Conservation (phyloP, 192 early-diverging fungal genomes). For the Chytriomyces sp. region DNA sequence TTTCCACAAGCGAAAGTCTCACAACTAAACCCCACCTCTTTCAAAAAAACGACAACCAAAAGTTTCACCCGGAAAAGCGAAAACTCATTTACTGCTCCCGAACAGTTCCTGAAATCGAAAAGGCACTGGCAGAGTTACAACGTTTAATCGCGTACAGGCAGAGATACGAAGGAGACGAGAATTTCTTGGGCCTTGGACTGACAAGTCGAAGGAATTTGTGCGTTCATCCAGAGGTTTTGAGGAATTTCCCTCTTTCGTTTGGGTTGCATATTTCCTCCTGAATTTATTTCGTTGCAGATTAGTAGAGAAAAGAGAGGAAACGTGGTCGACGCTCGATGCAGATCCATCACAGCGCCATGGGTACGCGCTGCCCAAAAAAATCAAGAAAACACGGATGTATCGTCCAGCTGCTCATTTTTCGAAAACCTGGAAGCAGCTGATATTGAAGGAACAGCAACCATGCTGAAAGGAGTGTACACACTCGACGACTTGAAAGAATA, state of each 20-base stretch:
- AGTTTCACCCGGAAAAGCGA: constrained; percentile 87
- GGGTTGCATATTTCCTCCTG: too few relatives aligned
- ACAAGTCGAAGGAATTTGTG: constrained; percentile 95
- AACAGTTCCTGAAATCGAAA: constrained; percentile 99
- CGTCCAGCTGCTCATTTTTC: constrained; percentile 79
- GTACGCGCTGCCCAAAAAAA: constrained; percentile 72
- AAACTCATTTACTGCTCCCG: constrained; percentile 99
- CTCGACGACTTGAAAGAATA: constrained; percentile 90
- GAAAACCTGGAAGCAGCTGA: constrained; percentile 73
- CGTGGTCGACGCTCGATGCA: constrained; percentile 88
- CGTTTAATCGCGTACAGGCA: constrained; percentile 85
- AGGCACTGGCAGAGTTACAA: constrained; percentile 94
- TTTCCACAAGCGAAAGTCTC: background rate
- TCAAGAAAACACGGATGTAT: constrained; percentile 34
- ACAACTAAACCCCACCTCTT: background rate
- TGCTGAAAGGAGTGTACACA: constrained; percentile 94
- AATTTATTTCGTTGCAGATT: constrained; percentile 55
- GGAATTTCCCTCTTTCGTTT: too few relatives aligned
- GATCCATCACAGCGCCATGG: constrained; percentile 93
- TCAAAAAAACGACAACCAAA: background rate
- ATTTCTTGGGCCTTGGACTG: constrained; percentile 90
- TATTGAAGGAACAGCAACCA: constrained; percentile 57
- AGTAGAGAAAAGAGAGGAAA: constrained; percentile 85
- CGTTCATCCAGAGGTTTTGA: constrained; percentile 83
- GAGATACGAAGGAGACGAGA: constrained; percentile 67